Conservation (phyloP, 2,329 filamentous ascomycete species). For the Scedosporium aurantiacum region DNA sequence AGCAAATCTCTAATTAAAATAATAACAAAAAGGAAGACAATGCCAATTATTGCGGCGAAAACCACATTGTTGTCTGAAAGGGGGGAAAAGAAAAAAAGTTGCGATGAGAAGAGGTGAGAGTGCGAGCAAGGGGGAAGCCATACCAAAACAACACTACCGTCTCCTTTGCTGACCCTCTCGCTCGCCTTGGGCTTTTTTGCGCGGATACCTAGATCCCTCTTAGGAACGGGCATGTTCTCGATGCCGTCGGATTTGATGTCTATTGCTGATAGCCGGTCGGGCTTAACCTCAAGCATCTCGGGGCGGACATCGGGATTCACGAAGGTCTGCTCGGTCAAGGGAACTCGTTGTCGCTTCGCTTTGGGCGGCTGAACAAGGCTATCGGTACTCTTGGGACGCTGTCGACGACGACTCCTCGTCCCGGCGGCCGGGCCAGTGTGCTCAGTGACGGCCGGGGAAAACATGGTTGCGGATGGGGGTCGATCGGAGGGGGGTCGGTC, state of each 20-base stretch:
- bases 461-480: slow-evolving; percentile 33
- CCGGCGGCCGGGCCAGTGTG: slow-evolving; percentile 40
- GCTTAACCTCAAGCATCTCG: slow-evolving; percentile 47
- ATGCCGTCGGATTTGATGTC: slow-evolving; percentile 35
- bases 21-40: neutral
- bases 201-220: slow-evolving; percentile 46
- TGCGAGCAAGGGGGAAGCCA: slow-evolving; percentile 12
- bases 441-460: slow-evolving; percentile 42
- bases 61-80: neutral
- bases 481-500: neutral
- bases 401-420: slow-evolving; percentile 50
- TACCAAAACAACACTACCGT: slow-evolving; percentile 57
- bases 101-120: slow-evolving; percentile 6
- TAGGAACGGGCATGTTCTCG: slow-evolving; percentile 29
- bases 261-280: slow-evolving; percentile 35
- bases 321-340: slow-evolving; percentile 46
- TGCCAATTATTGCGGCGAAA: neutral
- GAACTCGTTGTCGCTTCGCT: slow-evolving; percentile 50
- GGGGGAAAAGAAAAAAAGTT: neutral
- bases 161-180: slow-evolving; percentile 54
- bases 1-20: neutral
- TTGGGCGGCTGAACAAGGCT: slow-evolving; percentile 46
- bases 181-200: slow-evolving; percentile 52
- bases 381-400: slow-evolving; percentile 47
- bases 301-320: slow-evolving; percentile 36